phyloP scores from a whole-genome alignment of 2,329 filamentous ascomycete species.

The Tolypocladium sp. region DNA sequence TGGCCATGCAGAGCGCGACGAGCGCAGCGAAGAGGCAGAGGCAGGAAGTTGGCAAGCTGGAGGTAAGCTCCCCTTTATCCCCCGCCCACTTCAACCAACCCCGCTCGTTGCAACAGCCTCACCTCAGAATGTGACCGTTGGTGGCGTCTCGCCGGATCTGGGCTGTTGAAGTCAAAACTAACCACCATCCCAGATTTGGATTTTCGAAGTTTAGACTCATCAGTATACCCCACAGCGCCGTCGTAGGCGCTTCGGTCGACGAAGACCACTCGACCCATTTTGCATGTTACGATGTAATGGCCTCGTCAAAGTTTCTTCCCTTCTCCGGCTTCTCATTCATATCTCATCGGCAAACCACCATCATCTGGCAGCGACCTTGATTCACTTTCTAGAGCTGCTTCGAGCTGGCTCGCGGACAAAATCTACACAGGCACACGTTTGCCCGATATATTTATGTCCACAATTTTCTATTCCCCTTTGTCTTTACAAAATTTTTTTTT shows the following conservation, averaged over 20 bases:
- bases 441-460: not conserved
- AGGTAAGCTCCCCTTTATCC: slow-evolving; percentile 54
- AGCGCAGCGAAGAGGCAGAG: slow-evolving; percentile 62
- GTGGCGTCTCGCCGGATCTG: not conserved
- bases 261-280: not conserved
- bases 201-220: slow-evolving; percentile 27
- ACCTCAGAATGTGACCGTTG: not conserved
- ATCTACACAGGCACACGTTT: not conserved
- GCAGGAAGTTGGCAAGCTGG: slow-evolving; percentile 83
- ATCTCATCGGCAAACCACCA: not conserved
- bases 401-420: not conserved
- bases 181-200: slow-evolving; percentile 35
- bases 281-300: slow-evolving; percentile 11
- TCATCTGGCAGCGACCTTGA: not conserved
- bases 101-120: not conserved
- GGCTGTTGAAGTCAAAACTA: slow-evolving; percentile 7
- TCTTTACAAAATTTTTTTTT: not conserved
- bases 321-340: not conserved
- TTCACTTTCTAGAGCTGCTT: not conserved
- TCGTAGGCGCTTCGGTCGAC: not conserved
- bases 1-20: slow-evolving; percentile 66
- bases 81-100: not conserved
- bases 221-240: slow-evolving; percentile 16
- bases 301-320: not conserved
- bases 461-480: not conserved